Conservation (phyloP, 768 basidiomycete genomes). For the Lactarius tabidus region DNA sequence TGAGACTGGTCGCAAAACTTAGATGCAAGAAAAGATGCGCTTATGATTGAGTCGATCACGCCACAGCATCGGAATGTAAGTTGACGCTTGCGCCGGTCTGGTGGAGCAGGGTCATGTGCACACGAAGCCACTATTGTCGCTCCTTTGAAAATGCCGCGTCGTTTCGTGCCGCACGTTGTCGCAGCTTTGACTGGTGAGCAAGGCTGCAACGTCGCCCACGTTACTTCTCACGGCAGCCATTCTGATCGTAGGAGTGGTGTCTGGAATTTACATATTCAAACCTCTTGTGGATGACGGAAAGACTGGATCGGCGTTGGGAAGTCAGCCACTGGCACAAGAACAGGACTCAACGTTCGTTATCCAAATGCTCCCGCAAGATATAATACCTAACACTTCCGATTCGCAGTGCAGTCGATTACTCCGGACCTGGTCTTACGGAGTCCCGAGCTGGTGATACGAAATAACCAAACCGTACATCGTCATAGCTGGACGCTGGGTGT, state of each 20-base stretch:
- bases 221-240: neutral
- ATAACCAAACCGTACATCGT: neutral
- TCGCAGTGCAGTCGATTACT: neutral
- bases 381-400: neutral
- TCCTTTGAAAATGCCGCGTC: conserved; percentile 9
- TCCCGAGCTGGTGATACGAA: neutral
- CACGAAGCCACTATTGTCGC: neutral
- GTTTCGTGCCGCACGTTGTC: conserved; percentile 8
- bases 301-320: neutral
- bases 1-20: no score
- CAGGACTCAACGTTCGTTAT: neutral
- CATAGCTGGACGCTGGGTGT: neutral
- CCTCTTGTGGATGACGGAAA: conserved; percentile 7
- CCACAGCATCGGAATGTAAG: conserved; percentile 7
- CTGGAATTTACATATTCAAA: conserved; percentile 21
- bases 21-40: no score
- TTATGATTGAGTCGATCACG: conserved; percentile 3
- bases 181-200: conserved; percentile 54
- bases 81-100: conserved; percentile 18
- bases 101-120: neutral
- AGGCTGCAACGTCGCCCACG: neutral
- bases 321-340: neutral
- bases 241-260: conserved; percentile 13
- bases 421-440: neutral
- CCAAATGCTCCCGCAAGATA: neutral